Percentiles rank a stretch among this genome's conserved stretches.
These are phyloP conservation scores for Nannizziopsis arthrosporioides DNA, from an alignment of 2,329 filamentous ascomycete species.

Conservation along the genomic window DNA sequence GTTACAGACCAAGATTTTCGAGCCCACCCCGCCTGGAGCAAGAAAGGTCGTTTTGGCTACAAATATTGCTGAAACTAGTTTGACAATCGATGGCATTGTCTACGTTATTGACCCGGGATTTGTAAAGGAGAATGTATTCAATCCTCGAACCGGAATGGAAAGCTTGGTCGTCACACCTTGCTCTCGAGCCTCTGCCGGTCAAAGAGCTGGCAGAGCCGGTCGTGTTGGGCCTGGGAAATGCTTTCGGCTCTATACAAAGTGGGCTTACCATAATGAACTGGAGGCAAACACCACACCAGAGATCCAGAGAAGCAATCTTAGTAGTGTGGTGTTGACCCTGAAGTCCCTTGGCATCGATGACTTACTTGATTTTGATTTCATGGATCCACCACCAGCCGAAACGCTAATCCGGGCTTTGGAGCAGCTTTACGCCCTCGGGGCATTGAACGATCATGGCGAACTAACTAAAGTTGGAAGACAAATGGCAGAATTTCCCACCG, in stretches of 20 bases:
- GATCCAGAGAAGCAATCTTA: constrained; percentile 82
- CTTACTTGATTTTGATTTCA: constrained; percentile 86
- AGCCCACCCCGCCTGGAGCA: constrained; percentile 72
- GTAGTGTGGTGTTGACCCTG: constrained; percentile 68
- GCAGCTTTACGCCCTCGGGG: constrained; percentile 80
- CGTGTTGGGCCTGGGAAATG: constrained; percentile 87
- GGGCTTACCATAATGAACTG: constrained; percentile 88
- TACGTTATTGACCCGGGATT: constrained; percentile 95
- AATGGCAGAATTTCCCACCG: constrained; percentile 90
- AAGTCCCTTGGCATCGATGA: constrained; percentile 89
- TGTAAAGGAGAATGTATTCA: constrained; percentile 91
- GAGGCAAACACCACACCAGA: constrained; percentile 86
- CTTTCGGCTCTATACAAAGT: constrained; percentile 87
- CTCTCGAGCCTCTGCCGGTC: constrained; percentile 82
- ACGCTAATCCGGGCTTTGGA: constrained; percentile 81
- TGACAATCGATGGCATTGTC: constrained; percentile 92
- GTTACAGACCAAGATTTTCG: constrained; percentile 84
- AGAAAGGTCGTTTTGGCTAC: constrained; percentile 90
- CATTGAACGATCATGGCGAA: constrained; percentile 75
- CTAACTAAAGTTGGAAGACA: constrained; percentile 83
- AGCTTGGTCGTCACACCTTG: constrained; percentile 83
- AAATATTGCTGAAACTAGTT: constrained; percentile 90
- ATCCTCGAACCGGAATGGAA: constrained; percentile 83
- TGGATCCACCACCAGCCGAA: constrained; percentile 84
- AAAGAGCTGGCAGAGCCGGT: constrained; percentile 82